These are phyloP conservation scores for Boletus sp. DNA, from an alignment of 768 basidiomycete genomes.

Conservation along the genomic window DNA sequence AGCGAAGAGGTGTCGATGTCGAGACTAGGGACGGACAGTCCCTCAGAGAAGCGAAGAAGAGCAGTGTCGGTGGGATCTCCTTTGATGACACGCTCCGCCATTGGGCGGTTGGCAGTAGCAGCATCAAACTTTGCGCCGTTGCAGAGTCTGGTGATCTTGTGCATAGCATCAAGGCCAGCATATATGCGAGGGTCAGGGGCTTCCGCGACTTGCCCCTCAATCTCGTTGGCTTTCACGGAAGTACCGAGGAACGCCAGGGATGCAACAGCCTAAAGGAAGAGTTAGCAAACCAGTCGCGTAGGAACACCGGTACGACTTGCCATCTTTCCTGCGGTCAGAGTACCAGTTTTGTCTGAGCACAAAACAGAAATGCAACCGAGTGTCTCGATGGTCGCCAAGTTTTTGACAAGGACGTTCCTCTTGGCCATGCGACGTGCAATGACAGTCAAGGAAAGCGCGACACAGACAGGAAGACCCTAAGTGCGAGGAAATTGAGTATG, in stretches of 20 bases:
- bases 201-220: conserved; percentile 13
- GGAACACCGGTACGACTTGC: conserved; percentile 12
- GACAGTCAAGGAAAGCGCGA: conserved; percentile 51
- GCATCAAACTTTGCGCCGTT: conserved; percentile 53
- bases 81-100: conserved; percentile 36
- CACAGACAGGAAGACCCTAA: conserved; percentile 40
- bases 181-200: conserved; percentile 10
- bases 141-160: conserved; percentile 50
- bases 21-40: conserved; percentile 22
- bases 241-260: conserved; percentile 37
- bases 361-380: conserved; percentile 50
- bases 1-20: conserved; percentile 23
- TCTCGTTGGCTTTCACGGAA: conserved; percentile 19
- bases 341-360: conserved; percentile 57
- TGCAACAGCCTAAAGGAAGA: conserved; percentile 34
- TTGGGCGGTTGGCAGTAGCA: conserved; percentile 19
- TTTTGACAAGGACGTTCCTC: conserved; percentile 47
- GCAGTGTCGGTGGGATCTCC: conserved; percentile 55
- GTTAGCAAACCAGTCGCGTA: not conserved
- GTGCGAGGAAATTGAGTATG: not conserved
- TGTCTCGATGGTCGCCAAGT: conserved; percentile 51
- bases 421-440: conserved; percentile 47
- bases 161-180: conserved; percentile 29
- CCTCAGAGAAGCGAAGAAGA: conserved; percentile 47
- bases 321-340: conserved; percentile 50